Evolutionary conservation across 805 yeast genomes (phyloP).

Genomic region (Ogataea haglerorum): DNA sequence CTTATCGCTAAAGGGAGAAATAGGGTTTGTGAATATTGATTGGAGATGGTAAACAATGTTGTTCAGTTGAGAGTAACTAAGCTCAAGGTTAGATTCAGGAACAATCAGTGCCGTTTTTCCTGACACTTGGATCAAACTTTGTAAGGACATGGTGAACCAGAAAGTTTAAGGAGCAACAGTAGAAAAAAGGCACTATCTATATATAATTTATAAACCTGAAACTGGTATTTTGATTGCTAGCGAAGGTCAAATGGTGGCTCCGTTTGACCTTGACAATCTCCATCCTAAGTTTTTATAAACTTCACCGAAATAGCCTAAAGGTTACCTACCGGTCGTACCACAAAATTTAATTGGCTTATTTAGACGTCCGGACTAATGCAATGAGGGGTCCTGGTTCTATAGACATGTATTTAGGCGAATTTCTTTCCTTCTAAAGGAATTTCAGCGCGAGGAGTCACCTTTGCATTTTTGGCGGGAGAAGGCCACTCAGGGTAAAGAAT

Average conservation of each 20-base stretch:
- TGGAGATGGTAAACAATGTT: constrained; percentile 47
- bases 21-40: constrained; percentile 39
- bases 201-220: neutral
- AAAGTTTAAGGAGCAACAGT: neutral
- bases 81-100: constrained; percentile 42
- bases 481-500: constrained; percentile 61
- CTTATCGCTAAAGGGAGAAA: constrained; percentile 39
- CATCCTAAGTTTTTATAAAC: constrained; percentile 7
- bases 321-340: constrained; percentile 7
- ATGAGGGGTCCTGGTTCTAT: constrained; percentile 6
- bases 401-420: constrained; percentile 20
- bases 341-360: constrained; percentile 1
- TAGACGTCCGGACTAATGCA: neutral
- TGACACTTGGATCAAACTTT: constrained; percentile 24
- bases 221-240: neutral
- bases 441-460: constrained; percentile 19
- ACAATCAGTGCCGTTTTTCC: constrained; percentile 42
- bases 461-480: constrained; percentile 36
- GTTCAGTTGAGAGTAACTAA: constrained; percentile 44
- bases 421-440: constrained; percentile 23
- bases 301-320: constrained; percentile 7
- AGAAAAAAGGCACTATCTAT: neutral
- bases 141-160: constrained; percentile 11
- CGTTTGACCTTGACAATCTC: neutral
- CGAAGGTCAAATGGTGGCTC: constrained; percentile 2